Evolutionary conservation across 73 alveolate species (phyloP).

Genomic region (Tetrahymena thermophila): DNA sequence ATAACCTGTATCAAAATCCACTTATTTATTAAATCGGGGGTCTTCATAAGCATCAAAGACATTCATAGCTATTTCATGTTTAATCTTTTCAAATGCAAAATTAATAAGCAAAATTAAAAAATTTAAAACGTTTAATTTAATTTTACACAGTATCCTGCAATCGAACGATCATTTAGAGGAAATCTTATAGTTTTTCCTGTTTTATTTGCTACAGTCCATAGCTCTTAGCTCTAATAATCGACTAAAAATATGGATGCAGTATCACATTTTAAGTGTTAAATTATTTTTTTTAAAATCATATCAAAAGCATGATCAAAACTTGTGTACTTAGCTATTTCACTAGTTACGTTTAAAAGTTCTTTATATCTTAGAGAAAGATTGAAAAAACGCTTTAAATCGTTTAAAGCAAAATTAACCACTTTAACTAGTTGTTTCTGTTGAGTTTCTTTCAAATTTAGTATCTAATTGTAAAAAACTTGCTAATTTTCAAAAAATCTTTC

Average conservation of each 20-base stretch:
- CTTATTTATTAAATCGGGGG: slow-evolving; percentile 51
- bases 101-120: neutral
- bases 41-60: slow-evolving; percentile 77
- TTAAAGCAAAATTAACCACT: neutral
- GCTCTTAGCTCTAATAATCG: neutral
- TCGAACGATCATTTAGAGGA: neutral
- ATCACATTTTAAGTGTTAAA: neutral
- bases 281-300: neutral
- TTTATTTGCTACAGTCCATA: neutral
- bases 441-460: neutral
- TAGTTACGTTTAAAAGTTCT: neutral
- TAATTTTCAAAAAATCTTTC: neutral
- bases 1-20: slow-evolving; percentile 53
- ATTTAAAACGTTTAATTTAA: neutral
- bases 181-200: neutral
- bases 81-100: neutral
- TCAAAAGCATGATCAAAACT: neutral
- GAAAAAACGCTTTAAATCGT: neutral
- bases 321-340: neutral
- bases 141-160: neutral
- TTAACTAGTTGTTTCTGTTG: neutral
- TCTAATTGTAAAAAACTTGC: neutral
- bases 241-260: neutral
- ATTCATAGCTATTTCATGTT: slow-evolving; percentile 31
- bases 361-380: neutral